A percentile compares a stretch with the other conserved stretches of the same genome.
Conservation (phyloP, 2,329 filamentous ascomycete genomes). For the Tolypocladium sp. region DNA sequence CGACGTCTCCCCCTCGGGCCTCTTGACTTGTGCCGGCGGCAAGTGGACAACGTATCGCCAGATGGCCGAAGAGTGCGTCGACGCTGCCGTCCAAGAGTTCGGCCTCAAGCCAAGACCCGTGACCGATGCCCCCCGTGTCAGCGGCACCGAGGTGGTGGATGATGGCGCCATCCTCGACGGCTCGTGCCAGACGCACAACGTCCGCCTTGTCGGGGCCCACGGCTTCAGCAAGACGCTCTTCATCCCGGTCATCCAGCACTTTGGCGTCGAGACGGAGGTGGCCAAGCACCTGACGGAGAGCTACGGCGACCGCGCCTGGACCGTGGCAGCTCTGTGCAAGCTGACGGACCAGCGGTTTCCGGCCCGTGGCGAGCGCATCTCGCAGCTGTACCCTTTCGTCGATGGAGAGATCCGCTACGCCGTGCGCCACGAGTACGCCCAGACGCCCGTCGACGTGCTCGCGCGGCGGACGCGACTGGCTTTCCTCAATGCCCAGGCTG, state of each 20-base stretch:
- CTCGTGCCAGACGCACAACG: conserved; percentile 72
- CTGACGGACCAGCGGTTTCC: conserved; percentile 75
- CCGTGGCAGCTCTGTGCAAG: conserved; percentile 70
- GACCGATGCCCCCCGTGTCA: conserved; percentile 54
- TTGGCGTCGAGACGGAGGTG: conserved; percentile 83
- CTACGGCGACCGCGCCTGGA: conserved; percentile 90
- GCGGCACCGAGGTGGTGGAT: conserved; percentile 59
- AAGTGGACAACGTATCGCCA: conserved; percentile 93
- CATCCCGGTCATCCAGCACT: conserved; percentile 92
- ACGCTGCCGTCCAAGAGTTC: conserved; percentile 66
- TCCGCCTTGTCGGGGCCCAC: conserved; percentile 74
- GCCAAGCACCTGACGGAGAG: conserved; percentile 80
- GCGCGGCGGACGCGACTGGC: conserved; percentile 77
- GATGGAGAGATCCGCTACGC: conserved; percentile 89
- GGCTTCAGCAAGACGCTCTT: conserved; percentile 84
- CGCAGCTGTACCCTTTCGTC: conserved; percentile 76
- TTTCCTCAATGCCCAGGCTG: conserved; percentile 86
- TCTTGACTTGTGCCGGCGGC: conserved; percentile 78
- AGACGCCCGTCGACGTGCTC: conserved; percentile 81
- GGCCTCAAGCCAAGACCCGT: conserved; percentile 49
- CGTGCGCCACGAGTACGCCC: conserved; percentile 80
- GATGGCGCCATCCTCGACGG: conserved; percentile 59
- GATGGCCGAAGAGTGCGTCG: conserved; percentile 86
- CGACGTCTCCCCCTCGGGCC: conserved; percentile 67
- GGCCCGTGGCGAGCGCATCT: conserved; percentile 71